Percentiles rank a stretch among this genome's conserved stretches.
Evolutionary conservation across 371 early-diverging fungal genomes (phyloP).

Genomic region (Mortierella sp.): DNA sequence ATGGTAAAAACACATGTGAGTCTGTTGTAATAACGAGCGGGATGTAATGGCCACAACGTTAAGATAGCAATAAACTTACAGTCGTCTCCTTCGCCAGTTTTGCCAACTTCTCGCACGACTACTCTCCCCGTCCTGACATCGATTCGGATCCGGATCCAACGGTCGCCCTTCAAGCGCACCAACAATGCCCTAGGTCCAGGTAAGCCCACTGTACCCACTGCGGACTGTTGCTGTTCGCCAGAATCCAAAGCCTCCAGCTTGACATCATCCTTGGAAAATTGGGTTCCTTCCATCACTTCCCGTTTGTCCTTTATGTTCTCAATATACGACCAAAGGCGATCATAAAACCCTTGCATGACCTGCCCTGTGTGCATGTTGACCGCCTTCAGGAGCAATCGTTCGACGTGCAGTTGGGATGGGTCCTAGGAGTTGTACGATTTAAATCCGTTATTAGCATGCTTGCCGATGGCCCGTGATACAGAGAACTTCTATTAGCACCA

Average conservation of each 20-base stretch:
- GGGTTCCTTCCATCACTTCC: constrained; percentile 23
- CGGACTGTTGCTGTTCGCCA: constrained; percentile 25
- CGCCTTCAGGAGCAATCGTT: constrained; percentile 64
- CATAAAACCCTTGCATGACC: constrained; percentile 65
- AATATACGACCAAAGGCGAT: constrained; percentile 53
- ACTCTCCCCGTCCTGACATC: constrained; percentile 71
- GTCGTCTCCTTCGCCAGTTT: constrained; percentile 66
- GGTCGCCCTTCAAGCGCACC: constrained; percentile 67
- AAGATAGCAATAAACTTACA: constrained; percentile 49
- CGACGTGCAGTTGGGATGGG: constrained; percentile 65
- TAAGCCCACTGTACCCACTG: constrained; percentile 8
- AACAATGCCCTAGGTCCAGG: constrained; percentile 58
- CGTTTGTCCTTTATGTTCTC: constrained; percentile 29
- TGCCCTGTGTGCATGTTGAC: constrained; percentile 66
- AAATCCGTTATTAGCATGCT: not conserved
- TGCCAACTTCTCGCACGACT: constrained; percentile 67
- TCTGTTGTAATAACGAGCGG: not conserved
- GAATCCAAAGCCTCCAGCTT: constrained; percentile 30
- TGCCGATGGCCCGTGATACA: not conserved
- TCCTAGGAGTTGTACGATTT: constrained; percentile 42
- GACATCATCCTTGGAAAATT: constrained; percentile 43
- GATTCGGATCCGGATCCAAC: constrained; percentile 67
- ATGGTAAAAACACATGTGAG: not conserved
- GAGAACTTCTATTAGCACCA: not conserved
- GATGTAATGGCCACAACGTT: not conserved